These are phyloP conservation scores for Chaetomium sp. DNA, from an alignment of 2,329 filamentous ascomycete species.

Conservation along the genomic window DNA sequence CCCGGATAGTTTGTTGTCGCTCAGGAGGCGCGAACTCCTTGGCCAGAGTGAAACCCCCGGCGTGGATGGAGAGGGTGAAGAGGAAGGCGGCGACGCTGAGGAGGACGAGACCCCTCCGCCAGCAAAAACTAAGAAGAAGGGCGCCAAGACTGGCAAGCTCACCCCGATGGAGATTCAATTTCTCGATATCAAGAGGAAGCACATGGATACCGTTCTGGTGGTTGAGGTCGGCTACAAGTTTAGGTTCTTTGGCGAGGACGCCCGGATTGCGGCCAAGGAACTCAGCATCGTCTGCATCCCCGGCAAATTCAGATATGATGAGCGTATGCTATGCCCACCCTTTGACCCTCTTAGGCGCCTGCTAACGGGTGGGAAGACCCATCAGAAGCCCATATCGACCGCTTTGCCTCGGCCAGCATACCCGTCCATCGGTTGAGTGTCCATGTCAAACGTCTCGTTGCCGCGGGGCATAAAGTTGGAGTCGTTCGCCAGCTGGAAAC, in stretches of 20 bases:
- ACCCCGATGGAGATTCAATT: constrained; percentile 95
- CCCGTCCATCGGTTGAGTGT: constrained; percentile 89
- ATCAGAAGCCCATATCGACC: constrained; percentile 87
- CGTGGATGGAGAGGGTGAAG: constrained; percentile 57
- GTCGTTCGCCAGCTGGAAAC: constrained; percentile 95
- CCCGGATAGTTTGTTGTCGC: constrained; percentile 74
- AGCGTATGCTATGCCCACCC: constrained; percentile 56
- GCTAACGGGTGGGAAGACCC: constrained; percentile 56
- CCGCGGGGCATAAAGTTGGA: constrained; percentile 92
- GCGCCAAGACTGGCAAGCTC: constrained; percentile 71
- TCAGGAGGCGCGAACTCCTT: constrained; percentile 61
- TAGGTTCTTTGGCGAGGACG: constrained; percentile 95
- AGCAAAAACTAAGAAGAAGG: constrained; percentile 66
- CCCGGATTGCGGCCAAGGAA: constrained; percentile 82
- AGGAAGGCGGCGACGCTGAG: constrained; percentile 59
- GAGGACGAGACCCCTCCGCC: constrained; percentile 55
- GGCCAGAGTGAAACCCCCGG: constrained; percentile 56
- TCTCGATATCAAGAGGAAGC: constrained; percentile 87
- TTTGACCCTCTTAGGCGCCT: neutral
- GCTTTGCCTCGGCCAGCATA: constrained; percentile 94
- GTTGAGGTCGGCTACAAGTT: constrained; percentile 99
- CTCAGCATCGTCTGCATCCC: constrained; percentile 96
- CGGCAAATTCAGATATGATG: constrained; percentile 91
- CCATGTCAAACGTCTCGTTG: constrained; percentile 89
- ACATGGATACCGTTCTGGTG: constrained; percentile 86